Evolutionary conservation across 495 filamentous ascomycete species (phyloP), one percentile per base, ranked within the genome.

Genomic region (Neurospora sp.): DNA sequence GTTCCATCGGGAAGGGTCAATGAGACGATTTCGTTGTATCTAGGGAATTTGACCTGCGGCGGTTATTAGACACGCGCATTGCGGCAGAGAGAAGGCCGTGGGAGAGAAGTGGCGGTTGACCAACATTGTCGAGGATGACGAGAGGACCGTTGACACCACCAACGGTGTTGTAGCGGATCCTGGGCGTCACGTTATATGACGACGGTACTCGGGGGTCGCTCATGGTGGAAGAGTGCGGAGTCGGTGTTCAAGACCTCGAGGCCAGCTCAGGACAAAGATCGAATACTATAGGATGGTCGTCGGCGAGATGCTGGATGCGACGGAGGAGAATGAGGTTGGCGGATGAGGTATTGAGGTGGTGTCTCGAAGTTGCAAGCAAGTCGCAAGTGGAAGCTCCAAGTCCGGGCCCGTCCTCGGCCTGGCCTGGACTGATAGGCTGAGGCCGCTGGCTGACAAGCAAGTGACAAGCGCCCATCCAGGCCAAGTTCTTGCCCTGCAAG

Each of bases 1-100:
- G 93, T 90, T 77, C 96, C 96, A 89, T 99, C 96, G 77, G 95
- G 93, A 70, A 99, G 89, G 14, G 96, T 98, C 77, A 99, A 81
- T 75, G 92, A 93, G 69, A 99, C 96, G 82, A 99, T 98, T 84
- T 99, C 96, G 80, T 98, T 98, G 85, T 93, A 99, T 77, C 90
- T 86, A 70, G 96, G 96, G 82, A 93, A 97, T 91, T 99, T 99
- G 85, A 98, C 94, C 90, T 97, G 77, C 72, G 44, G 8, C 45
- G 6, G 35, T 16, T 75, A 73, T 87, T 78, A 87, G 82, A 75
- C 9, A 10, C 12, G 45, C 38, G 16, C 53, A 40, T 48, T 3
- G n/a, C 17, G 20, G 8, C 3, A 31, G 8, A 48, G 71, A 39
- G 3, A 41, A 10, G 8, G 35, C 6, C 0, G 40, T 31, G 6